Evolutionary conservation across 2,329 filamentous ascomycete species (phyloP), one percentile per base, ranked within the genome.

Genomic region (Epichloe uncinata): DNA sequence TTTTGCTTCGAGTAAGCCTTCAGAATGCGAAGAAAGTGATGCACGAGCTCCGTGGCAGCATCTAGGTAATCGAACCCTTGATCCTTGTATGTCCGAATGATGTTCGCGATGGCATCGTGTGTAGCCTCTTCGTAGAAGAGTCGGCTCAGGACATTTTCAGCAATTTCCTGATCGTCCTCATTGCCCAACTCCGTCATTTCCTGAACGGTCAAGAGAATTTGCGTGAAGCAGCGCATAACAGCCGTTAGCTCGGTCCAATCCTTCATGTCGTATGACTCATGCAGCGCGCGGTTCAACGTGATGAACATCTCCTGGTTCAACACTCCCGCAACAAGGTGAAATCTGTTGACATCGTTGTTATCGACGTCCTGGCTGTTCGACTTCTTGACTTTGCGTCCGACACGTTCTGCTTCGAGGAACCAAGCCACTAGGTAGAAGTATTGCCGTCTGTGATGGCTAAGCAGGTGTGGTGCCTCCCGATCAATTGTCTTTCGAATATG

Each of bases 61-160:
- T 98, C 90, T 1, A 98, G 75, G 58, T 96, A 98, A 50, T 89
- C 87, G 58, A 96, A 93, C 0, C 87, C 86, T 68, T 97, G 93
- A 53, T 91, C 87, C 57, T 94, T 95, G 70, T 94, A 97, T n/a
- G 78, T 83, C 54, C 84, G 77, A 1, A 91, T 74, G 48, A 96
- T 85, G 52, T 82, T 79, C 33, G 91, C 78, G 47, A 98, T 79
- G 22, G 86, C 77, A 54, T 98, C 91, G 60, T 98, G 90, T 0
- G 90, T 96, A 0, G 87, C 80, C 61, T 97, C 89, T 66, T 98
- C 93, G 68, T 98, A 98, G 65, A 98, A 98, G n/a, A 98, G 87
- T 53, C 91, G 87, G 59, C 85, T 94, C 48, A 95, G 80, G 12
- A 95, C 96, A 58, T 98, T 98, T 63, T 98, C 91, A 0, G 93